Evolutionary conservation across 345 rosid genomes (phyloP).

Genomic region (Eucalyptus decipiens): DNA sequence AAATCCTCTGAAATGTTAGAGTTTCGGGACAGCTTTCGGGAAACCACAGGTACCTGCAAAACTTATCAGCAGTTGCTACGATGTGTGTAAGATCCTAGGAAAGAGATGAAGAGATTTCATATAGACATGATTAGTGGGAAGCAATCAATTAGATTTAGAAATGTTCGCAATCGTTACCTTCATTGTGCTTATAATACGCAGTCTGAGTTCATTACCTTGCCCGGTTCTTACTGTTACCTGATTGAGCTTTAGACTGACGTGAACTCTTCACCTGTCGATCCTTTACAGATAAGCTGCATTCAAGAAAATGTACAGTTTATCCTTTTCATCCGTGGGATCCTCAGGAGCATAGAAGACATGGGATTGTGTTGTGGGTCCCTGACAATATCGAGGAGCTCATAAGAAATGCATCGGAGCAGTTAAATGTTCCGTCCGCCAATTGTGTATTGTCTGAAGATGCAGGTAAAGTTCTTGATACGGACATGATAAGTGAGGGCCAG

Average conservation of each 20-base stretch:
- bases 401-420: slow-evolving; percentile 31
- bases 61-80: background rate
- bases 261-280: background rate
- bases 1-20: slow-evolving; percentile 31
- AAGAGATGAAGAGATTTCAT: background rate
- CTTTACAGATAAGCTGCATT: slow-evolving; percentile 23
- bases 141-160: background rate
- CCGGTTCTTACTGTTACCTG: background rate
- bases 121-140: background rate
- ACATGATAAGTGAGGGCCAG: slow-evolving; percentile 62
- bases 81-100: background rate
- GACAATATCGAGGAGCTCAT: slow-evolving; percentile 40
- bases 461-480: slow-evolving; percentile 55
- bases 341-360: slow-evolving; percentile 35
- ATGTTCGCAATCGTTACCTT: background rate
- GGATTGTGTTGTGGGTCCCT: slow-evolving; percentile 70
- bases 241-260: background rate
- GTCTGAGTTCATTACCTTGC: background rate
- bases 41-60: slow-evolving; percentile 32
- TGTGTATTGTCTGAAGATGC: slow-evolving; percentile 56
- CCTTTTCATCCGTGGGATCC: slow-evolving; percentile 58
- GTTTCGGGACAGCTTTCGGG: slow-evolving; percentile 8
- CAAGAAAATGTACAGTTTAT: slow-evolving; percentile 61
- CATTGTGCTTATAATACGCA: background rate
- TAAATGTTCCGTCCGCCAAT: slow-evolving; percentile 16